A percentile compares a stretch with the other conserved stretches of the same genome.
These are phyloP conservation scores for Dimargaris verticillata DNA, from an alignment of 192 early-diverging fungal species.

Conservation along the genomic window DNA sequence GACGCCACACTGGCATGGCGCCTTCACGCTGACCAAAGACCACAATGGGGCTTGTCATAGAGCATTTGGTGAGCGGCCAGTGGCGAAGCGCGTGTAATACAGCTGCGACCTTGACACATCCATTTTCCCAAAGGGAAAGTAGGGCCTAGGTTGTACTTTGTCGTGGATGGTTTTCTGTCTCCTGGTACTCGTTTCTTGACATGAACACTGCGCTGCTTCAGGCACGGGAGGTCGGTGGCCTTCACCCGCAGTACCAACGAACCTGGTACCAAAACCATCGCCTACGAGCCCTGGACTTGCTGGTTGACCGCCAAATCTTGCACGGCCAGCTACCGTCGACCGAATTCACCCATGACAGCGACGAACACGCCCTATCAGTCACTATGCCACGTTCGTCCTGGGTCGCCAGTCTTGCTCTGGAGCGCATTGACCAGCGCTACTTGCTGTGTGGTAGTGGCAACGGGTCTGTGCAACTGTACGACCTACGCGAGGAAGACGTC, in stretches of 20 bases:
- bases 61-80: too few relatives aligned
- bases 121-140: too few relatives aligned
- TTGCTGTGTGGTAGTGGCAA: constrained; percentile 22
- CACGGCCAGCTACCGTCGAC: constrained; percentile 1
- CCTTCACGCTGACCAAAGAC: too few relatives aligned
- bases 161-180: too few relatives aligned
- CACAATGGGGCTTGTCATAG: too few relatives aligned
- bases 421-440: constrained; percentile 15
- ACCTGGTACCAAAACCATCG: constrained; percentile 5
- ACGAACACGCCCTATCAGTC: neutral
- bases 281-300: neutral
- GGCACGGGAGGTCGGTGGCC: constrained; percentile 5
- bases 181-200: neutral
- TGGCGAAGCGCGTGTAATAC: too few relatives aligned
- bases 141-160: too few relatives aligned
- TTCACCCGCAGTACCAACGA: neutral
- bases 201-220: constrained; percentile 23
- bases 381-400: neutral
- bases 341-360: neutral
- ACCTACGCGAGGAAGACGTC: constrained; percentile 16
- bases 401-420: constrained; percentile 16
- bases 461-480: constrained; percentile 25
- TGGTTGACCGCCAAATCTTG: neutral
- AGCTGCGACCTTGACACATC: too few relatives aligned
- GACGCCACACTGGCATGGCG: too few relatives aligned